A percentile compares a stretch with the other conserved stretches of the same genome.
phyloP scores from a whole-genome alignment of 176 grass and related monocot species.

The Juncus inflexus region DNA sequence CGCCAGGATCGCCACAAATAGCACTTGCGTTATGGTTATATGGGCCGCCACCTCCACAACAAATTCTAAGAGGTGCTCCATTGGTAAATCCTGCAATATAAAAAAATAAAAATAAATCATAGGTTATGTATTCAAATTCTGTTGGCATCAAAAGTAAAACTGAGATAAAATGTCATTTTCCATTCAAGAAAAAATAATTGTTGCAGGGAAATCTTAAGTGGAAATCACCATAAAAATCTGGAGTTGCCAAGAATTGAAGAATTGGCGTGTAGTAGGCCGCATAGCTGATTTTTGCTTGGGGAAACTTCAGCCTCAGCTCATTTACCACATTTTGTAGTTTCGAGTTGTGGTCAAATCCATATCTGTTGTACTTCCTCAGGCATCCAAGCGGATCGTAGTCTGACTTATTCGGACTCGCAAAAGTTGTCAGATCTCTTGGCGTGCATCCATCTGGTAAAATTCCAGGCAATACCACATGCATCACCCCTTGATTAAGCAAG shows the following conservation, averaged over 20 bases:
- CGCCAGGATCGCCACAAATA: slow-evolving; percentile 27
- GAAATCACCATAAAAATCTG: slow-evolving; percentile 27
- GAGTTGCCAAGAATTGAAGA: slow-evolving; percentile 10
- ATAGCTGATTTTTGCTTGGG: slow-evolving; percentile 9
- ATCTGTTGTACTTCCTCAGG: slow-evolving; percentile 27
- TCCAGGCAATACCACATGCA: slow-evolving; percentile 35
- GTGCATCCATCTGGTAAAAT: slow-evolving; percentile 40
- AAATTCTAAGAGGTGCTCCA: slow-evolving; percentile 7
- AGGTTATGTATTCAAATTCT: not conserved
- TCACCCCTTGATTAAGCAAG: slow-evolving; percentile 39
- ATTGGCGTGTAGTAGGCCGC: slow-evolving; percentile 30
- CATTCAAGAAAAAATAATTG: not conserved
- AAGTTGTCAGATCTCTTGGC: slow-evolving; percentile 29
- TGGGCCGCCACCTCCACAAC: slow-evolving; percentile 26
- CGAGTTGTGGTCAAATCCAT: slow-evolving; percentile 34
- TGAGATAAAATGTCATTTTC: not conserved
- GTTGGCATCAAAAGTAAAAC: not conserved
- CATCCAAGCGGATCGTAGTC: slow-evolving; percentile 44
- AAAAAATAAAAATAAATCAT: not conserved
- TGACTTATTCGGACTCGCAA: slow-evolving; percentile 3
- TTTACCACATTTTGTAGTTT: slow-evolving; percentile 1
- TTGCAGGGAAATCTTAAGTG: not conserved
- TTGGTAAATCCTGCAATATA: not conserved
- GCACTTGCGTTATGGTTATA: slow-evolving; percentile 27
- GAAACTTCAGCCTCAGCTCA: slow-evolving; percentile 14